phyloP scores from a whole-genome alignment of 148 eudicot species.

The Tetragonia tetragonoides region DNA sequence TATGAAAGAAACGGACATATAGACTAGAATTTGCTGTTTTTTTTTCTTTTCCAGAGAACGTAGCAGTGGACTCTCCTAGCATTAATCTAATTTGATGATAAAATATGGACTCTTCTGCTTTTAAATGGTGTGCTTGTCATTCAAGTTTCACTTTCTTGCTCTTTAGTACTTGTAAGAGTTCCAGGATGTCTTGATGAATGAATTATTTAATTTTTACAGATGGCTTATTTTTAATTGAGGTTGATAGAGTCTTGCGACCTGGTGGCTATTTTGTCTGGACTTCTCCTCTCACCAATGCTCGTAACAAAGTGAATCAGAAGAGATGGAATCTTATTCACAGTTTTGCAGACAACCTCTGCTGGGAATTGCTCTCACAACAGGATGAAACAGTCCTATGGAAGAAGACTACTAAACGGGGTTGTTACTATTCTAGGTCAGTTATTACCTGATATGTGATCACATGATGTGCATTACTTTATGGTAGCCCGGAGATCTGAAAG shows the following conservation, averaged over 20 bases:
- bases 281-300: slow-evolving; percentile 77
- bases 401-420: slow-evolving; percentile 68
- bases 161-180: slow-evolving; percentile 1
- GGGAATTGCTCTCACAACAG: slow-evolving; percentile 91
- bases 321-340: slow-evolving; percentile 68
- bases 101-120: neutral
- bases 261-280: slow-evolving; percentile 99
- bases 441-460: neutral
- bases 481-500: neutral
- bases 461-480: neutral
- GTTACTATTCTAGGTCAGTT: slow-evolving; percentile 76
- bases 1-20: too few relatives aligned
- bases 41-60: neutral
- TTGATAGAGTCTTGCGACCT: slow-evolving; percentile 83
- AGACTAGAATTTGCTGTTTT: neutral
- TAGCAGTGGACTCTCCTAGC: neutral
- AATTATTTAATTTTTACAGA: slow-evolving; percentile 41
- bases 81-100: neutral
- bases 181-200: slow-evolving; percentile 8
- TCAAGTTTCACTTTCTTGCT: neutral
- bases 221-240: slow-evolving; percentile 81
- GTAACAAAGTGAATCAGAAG: slow-evolving; percentile 74
- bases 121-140: neutral
- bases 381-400: slow-evolving; percentile 97
- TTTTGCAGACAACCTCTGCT: slow-evolving; percentile 65